Evolutionary conservation across 805 yeast genomes (phyloP), one percentile per base, ranked within the genome.

Genomic region (Priceomyces castillae): DNA sequence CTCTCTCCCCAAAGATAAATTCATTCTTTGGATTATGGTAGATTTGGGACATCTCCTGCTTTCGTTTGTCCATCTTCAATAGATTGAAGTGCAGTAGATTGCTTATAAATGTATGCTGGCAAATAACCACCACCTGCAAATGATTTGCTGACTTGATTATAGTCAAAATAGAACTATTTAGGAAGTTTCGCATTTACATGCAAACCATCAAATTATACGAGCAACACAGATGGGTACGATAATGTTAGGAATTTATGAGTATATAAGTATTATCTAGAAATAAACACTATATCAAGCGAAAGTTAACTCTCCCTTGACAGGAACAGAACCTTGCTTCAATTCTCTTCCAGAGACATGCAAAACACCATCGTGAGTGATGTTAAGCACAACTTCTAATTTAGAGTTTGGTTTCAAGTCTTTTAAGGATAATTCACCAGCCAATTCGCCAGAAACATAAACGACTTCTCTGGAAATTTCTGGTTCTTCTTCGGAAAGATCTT

Each of bases 391-490:
- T 67, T 86, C 97, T 53, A 90, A 75, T 57, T 80, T 77, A 45
- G 78, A 65, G 52, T 81, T 82, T 41, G 78, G 76, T 57, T 78
- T 74, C 56, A 81, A 83, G 54, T 81, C 88, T 64, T 82, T 80
- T 48, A 90, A 73, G 40, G 84, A 84, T 53, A 90, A 72, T 61
- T 86, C 87, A 51, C 90, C 95, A 57, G 94, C 76, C 57, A 80
- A 77, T 41, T 80, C 76, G 51, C 89, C 88, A 50, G 90, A 79
- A 59, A 78, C 78, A 73, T 81, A 82, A 37, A 81, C 82, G 51
- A 84, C 84, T 71, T 81, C 86, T 68, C 81, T 84, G 51, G 80
- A 71, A 61, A 88, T 76, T 67, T 90, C 97, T 52, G 96, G 97
- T 73, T 90, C 97, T 52, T 87, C 95, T 56, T 89, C 96, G 10